Evolutionary conservation across 2,329 filamentous ascomycete species (phyloP).

Genomic region (Albifimbria verrucaria): DNA sequence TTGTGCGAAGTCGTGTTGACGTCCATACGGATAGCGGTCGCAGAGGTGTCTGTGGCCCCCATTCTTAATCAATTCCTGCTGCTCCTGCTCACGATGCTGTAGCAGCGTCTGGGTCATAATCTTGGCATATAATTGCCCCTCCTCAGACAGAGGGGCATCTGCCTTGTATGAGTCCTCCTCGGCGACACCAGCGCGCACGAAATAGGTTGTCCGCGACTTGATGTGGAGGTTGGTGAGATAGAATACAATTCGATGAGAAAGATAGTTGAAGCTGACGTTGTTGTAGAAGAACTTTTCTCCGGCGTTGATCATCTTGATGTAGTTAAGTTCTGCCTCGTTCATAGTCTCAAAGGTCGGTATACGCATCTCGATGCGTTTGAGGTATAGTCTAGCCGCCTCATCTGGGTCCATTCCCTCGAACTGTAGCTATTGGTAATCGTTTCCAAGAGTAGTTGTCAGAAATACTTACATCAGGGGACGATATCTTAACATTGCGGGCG

Average conservation of each 20-base stretch:
- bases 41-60: constrained; percentile 64
- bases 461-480: constrained; percentile 77
- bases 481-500: constrained; percentile 95
- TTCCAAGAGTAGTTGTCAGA: background rate
- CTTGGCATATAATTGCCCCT: constrained; percentile 75
- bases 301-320: constrained; percentile 99
- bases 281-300: constrained; percentile 92
- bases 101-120: constrained; percentile 84
- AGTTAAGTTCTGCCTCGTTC: constrained; percentile 90
- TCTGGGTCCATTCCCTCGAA: constrained; percentile 90
- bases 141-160: constrained; percentile 77
- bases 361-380: constrained; percentile 83
- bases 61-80: constrained; percentile 62
- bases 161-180: constrained; percentile 90
- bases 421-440: constrained; percentile 34
- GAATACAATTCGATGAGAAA: constrained; percentile 96
- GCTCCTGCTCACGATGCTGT: constrained; percentile 79
- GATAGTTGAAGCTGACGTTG: constrained; percentile 93
- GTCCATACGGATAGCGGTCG: constrained; percentile 92
- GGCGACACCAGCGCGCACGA: constrained; percentile 82
- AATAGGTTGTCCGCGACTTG: constrained; percentile 91
- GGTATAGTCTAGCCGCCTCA: constrained; percentile 88
- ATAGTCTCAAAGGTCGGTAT: constrained; percentile 97
- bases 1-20: constrained; percentile 82
- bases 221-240: constrained; percentile 97